Conservation (phyloP, 495 filamentous ascomycete species). For the Penicillium soppii region DNA sequence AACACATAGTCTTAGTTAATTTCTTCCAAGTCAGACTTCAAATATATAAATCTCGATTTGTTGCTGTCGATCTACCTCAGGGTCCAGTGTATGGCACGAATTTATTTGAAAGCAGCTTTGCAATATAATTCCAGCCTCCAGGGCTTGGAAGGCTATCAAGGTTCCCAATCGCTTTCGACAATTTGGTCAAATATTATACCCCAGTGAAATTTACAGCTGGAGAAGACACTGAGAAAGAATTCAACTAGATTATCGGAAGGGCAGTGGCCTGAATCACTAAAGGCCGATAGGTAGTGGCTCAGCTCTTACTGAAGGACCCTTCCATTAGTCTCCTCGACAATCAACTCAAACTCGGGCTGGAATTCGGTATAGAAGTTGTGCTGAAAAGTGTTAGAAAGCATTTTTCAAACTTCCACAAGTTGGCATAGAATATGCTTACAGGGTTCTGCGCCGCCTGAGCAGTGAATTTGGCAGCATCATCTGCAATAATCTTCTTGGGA, state of each 20-base stretch:
- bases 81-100: no score
- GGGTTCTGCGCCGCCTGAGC: slow-evolving; percentile 41
- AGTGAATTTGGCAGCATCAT: slow-evolving; percentile 39
- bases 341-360: slow-evolving; percentile 44
- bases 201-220: no score
- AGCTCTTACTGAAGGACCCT: slow-evolving; percentile 31
- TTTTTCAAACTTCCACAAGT: not conserved
- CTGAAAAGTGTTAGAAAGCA: slow-evolving; percentile 24
- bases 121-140: no score
- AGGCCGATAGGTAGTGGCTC: slow-evolving; percentile 1
- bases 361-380: slow-evolving; percentile 48
- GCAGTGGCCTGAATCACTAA: slow-evolving; percentile 7
- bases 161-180: no score
- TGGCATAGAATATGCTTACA: slow-evolving; percentile 21
- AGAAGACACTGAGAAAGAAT: no score
- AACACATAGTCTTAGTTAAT: not conserved
- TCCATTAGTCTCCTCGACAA: slow-evolving; percentile 47
- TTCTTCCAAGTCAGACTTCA: no score
- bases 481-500: slow-evolving; percentile 52
- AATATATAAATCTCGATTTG: no score
- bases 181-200: no score
- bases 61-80: no score
- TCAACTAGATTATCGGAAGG: no score
- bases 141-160: no score
- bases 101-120: no score